A percentile compares a stretch with the other conserved stretches of the same genome.
phyloP scores from a whole-genome alignment of 441 rosid species.

The Raphanus hybrid region DNA sequence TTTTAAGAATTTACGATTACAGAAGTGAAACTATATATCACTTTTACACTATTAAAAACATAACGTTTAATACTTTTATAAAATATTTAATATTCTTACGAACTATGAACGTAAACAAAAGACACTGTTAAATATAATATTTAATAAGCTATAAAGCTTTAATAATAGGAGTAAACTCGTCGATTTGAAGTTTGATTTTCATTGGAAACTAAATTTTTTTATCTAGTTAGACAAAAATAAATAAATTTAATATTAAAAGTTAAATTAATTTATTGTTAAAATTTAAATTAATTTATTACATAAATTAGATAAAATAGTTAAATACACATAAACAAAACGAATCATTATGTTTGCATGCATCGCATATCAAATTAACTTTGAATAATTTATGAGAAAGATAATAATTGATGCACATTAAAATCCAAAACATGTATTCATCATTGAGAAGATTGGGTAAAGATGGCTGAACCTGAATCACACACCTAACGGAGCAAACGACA shows the following conservation, averaged over 20 bases:
- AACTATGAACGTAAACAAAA: background rate
- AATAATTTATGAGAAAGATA: background rate
- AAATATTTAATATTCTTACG: background rate
- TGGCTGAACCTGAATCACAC: constrained; percentile 35
- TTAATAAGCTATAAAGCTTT: background rate
- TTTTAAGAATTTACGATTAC: background rate
- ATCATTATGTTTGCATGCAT: background rate
- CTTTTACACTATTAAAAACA: background rate
- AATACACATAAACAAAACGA: too few species aligned
- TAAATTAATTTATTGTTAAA: too few species aligned
- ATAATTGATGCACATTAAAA: constrained; percentile 16
- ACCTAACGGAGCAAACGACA: constrained; percentile 16
- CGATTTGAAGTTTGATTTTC: background rate
- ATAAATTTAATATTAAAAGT: too few species aligned
- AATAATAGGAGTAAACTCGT: background rate
- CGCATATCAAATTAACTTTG: constrained; percentile 7
- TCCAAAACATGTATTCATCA: constrained; percentile 23
- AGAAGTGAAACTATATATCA: background rate
- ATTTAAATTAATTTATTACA: too few species aligned
- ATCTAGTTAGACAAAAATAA: background rate
- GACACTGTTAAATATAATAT: background rate
- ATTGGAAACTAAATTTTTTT: background rate
- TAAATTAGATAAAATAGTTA: too few species aligned
- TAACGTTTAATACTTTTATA: background rate
- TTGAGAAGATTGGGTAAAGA: constrained; percentile 32